A percentile compares a stretch with the other conserved stretches of the same genome.
Conservation (phyloP, 805 yeast species). For the Pichia manshurica region DNA sequence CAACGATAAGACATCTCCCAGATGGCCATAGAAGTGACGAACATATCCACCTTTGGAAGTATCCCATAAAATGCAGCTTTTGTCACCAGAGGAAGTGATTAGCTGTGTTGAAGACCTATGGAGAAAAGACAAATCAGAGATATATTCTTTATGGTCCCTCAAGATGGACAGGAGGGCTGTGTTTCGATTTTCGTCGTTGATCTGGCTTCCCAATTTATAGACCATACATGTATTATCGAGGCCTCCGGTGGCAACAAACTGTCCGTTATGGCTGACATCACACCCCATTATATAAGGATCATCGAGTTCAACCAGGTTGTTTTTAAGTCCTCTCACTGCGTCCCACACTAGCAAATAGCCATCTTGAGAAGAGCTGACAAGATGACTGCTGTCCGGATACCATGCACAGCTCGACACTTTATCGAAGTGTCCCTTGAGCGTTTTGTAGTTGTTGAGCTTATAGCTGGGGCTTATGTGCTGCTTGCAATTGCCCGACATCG, state of each 20-base stretch:
- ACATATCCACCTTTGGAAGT: constrained; percentile 49
- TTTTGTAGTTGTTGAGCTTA: constrained; percentile 21
- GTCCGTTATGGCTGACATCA: constrained; percentile 62
- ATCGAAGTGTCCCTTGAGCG: constrained; percentile 61
- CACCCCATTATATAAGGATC: constrained; percentile 77
- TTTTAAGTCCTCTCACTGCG: constrained; percentile 61
- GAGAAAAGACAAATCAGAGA: constrained; percentile 69
- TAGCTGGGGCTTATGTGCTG: constrained; percentile 8
- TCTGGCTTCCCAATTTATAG: constrained; percentile 37
- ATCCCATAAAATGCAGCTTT: constrained; percentile 79
- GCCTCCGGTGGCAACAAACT: constrained; percentile 73
- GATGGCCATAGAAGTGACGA: constrained; percentile 56
- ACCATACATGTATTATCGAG: constrained; percentile 74
- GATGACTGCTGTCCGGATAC: constrained; percentile 55
- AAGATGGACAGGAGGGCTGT: constrained; percentile 43
- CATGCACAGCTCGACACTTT: constrained; percentile 67
- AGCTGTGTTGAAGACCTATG: constrained; percentile 41
- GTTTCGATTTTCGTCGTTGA: constrained; percentile 11
- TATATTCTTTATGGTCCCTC: constrained; percentile 79
- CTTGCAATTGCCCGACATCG: constrained; percentile 24
- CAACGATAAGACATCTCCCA: constrained; percentile 63
- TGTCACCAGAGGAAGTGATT: constrained; percentile 76
- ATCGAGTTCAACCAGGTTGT: constrained; percentile 63
- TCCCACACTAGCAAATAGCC: constrained; percentile 86
- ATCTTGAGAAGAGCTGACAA: constrained; percentile 79